Conservation (phyloP, 768 basidiomycete genomes). For the Hypsizygus marmoreus region DNA sequence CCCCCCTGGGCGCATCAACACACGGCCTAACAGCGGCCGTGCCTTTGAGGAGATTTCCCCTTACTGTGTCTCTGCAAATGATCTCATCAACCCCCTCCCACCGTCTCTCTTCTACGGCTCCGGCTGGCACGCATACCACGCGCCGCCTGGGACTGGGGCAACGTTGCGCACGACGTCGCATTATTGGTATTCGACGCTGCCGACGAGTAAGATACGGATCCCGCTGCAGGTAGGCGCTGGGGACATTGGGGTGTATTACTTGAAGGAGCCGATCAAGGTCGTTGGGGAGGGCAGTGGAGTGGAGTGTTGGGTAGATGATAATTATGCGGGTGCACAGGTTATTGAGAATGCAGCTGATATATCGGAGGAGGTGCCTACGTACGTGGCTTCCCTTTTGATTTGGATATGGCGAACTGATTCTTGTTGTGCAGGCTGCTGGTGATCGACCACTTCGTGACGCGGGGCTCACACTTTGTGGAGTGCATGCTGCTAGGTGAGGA, state of each 20-base stretch:
- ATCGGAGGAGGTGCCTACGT: conserved; percentile 66
- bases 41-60: conserved; percentile 87
- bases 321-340: conserved; percentile 72
- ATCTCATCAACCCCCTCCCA: conserved; percentile 97
- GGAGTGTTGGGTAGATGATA: conserved; percentile 99
- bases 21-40: conserved; percentile 53
- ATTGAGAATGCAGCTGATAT: conserved; percentile 78
- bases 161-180: conserved; percentile 65
- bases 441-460: conserved; percentile 85
- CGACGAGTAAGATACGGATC: conserved; percentile 79
- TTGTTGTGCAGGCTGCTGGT: conserved; percentile 60
- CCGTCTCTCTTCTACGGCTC: conserved; percentile 90
- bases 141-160: conserved; percentile 40
- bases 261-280: conserved; percentile 65
- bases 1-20: conserved; percentile 73
- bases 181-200: conserved; percentile 92
- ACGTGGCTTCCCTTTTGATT: conserved; percentile 33
- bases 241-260: conserved; percentile 89
- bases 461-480: conserved; percentile 92
- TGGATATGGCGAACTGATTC: conserved; percentile 3
- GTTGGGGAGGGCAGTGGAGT: conserved; percentile 69
- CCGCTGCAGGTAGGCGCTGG: conserved; percentile 86
- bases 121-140: conserved; percentile 86
- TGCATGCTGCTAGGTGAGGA: conserved; percentile 89
- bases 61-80: conserved; percentile 95